These are phyloP conservation scores for Phyllosticta citrichinensis DNA, from an alignment of 2,329 filamentous ascomycete genomes.

Conservation along the genomic window DNA sequence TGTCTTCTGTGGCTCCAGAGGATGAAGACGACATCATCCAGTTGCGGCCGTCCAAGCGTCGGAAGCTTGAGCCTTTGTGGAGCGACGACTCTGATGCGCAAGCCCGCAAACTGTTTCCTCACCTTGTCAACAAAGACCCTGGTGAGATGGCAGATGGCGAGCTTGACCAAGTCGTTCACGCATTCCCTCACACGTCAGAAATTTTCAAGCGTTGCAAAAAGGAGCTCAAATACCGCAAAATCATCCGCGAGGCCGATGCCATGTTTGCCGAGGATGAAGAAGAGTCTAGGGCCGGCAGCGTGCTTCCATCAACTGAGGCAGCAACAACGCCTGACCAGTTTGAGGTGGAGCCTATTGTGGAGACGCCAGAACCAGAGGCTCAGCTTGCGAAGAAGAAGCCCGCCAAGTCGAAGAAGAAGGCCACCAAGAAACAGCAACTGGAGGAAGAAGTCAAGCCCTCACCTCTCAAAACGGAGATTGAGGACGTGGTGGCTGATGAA, in stretches of 20 bases:
- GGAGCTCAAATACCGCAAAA: constrained; percentile 56
- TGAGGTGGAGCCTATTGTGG: constrained; percentile 21
- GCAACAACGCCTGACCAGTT: constrained; percentile 35
- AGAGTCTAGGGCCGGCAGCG: constrained; percentile 24
- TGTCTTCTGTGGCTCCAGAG: constrained; percentile 41
- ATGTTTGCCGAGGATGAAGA: constrained; percentile 54
- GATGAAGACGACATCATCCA: constrained; percentile 40
- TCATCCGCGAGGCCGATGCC: constrained; percentile 76
- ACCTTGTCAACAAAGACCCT: constrained; percentile 49
- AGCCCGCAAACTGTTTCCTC: constrained; percentile 37
- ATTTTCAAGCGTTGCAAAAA: constrained; percentile 69
- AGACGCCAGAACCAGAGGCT: constrained; percentile 25
- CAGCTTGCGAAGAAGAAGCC: constrained; percentile 34
- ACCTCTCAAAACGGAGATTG: constrained; percentile 36
- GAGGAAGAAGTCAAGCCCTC: constrained; percentile 43
- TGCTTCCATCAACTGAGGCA: constrained; percentile 38
- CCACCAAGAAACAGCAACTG: constrained; percentile 59
- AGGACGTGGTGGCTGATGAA: neutral
- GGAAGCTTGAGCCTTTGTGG: constrained; percentile 36
- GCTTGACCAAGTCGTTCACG: constrained; percentile 43
- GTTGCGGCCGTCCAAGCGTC: constrained; percentile 35
- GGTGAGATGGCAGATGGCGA: constrained; percentile 59
- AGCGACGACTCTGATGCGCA: constrained; percentile 38
- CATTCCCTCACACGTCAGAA: constrained; percentile 46
- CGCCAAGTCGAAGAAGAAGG: constrained; percentile 57